These are phyloP conservation scores for Emmonsiellopsis sp. DNA, from an alignment of 2,329 filamentous ascomycete species.

Conservation along the genomic window DNA sequence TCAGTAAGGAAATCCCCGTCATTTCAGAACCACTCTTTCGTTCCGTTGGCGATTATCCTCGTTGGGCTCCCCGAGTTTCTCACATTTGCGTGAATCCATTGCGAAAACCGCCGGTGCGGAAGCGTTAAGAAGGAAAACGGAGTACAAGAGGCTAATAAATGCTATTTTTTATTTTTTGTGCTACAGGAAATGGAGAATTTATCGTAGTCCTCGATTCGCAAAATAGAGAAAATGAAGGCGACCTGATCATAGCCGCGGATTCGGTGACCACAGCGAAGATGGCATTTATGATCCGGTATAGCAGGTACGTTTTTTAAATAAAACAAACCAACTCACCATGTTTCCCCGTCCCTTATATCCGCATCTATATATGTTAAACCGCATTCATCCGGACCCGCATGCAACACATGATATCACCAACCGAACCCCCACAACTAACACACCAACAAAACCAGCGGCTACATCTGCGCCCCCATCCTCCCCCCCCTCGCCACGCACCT, in stretches of 20 bases:
- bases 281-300: constrained; percentile 91
- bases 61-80: neutral
- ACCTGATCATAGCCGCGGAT: constrained; percentile 88
- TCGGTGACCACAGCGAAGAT: constrained; percentile 80
- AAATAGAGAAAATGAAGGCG: constrained; percentile 92
- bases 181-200: constrained; percentile 70
- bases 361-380: neutral
- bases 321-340: too few relatives aligned
- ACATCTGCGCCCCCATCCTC: constrained; percentile 80
- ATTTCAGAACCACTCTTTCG: neutral
- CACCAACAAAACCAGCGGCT: constrained; percentile 47
- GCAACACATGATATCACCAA: neutral
- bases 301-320: constrained; percentile 38
- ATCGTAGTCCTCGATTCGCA: constrained; percentile 91
- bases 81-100: neutral
- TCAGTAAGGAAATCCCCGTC: constrained; percentile 24
- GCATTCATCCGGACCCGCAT: neutral
- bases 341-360: neutral
- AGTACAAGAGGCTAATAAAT: constrained; percentile 11
- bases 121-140: neutral
- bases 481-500: constrained; percentile 60
- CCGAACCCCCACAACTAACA: too few relatives aligned
- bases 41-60: neutral
- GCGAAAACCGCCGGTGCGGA: neutral
- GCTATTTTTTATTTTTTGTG: constrained; percentile 4